Evolutionary conservation across 768 basidiomycete genomes (phyloP), one percentile per base, ranked within the genome.

Genomic region (Termitomyces sp.): DNA sequence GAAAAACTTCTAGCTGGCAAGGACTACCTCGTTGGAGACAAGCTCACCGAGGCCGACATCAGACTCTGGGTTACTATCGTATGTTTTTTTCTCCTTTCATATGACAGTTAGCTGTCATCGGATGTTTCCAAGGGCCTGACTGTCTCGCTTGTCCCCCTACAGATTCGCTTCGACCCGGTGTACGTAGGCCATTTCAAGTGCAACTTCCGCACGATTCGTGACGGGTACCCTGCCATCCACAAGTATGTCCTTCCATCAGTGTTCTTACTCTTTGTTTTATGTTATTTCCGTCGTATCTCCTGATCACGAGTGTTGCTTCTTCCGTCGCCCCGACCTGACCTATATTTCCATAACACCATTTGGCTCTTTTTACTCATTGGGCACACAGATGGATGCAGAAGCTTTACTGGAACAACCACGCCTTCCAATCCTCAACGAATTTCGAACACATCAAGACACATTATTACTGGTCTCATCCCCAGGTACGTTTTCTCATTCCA

Each of bases 181-280:
- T 98, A 98, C 72, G 82, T 89, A 47, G 85, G 88, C 0, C 92
- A 94, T 69, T 98, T 98, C 82, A 98, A 98, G 65, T 95, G 93
- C 76, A 95, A 96, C 77, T 69, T 93, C 62, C 85, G 88, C 32
- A 86, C 82, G 43, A 91, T 97, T 68, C 91, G 95, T 24, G 76
- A 86, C 66, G 90, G 90, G 6, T 98, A 95, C 72, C 62, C 62
- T 32, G 53, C 53, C 22, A 63, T 63, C 10, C 56, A 39, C 22
- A 34, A 40, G 57, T 53, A 18, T 32, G 48, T 22, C 6, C 16
- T 36, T 39, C 27, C 48, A 26, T 48, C 10, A 20, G 18, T 10
- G 8, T n/a, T 22, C n/a, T 4, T 30, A n/a, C 18, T 13, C 12
- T n/a, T 53, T 33, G 8, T n/a, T 2, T 2, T 33, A n/a, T 30